phyloP scores from a whole-genome alignment of 306 rosid species.

The Trifolium repens region DNA sequence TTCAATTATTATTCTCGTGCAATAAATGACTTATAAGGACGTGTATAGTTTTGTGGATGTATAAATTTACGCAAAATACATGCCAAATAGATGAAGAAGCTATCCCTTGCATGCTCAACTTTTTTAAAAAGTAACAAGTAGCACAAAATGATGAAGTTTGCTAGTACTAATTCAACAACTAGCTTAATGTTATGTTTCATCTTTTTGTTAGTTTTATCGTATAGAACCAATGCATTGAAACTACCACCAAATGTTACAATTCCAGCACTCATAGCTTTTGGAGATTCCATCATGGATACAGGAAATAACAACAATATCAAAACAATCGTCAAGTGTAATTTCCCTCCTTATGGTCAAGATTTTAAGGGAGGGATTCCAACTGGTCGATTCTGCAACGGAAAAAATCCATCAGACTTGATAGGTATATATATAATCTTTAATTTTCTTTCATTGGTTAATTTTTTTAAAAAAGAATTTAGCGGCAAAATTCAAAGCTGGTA shows the following conservation, averaged over 20 bases:
- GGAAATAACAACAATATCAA: slow-evolving; percentile 64
- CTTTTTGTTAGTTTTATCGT: slow-evolving; percentile 30
- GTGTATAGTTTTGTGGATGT: slow-evolving; percentile 1
- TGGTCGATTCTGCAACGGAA: slow-evolving; percentile 56
- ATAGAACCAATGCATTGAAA: slow-evolving; percentile 33
- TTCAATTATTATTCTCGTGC: background rate
- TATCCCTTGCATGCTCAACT: background rate
- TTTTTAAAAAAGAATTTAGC: too few relatives aligned
- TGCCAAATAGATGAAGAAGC: background rate
- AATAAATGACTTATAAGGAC: background rate
- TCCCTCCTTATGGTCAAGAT: slow-evolving; percentile 54
- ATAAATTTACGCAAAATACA: background rate
- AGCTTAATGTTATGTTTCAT: slow-evolving; percentile 23
- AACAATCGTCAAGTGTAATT: slow-evolving; percentile 46
- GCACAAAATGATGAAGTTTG: background rate
- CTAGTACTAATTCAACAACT: background rate
- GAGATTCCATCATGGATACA: slow-evolving; percentile 82
- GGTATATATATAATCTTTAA: slow-evolving; percentile 29
- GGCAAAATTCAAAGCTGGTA: too few relatives aligned
- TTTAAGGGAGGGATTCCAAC: slow-evolving; percentile 52
- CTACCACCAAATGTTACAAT: slow-evolving; percentile 49
- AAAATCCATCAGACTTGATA: slow-evolving; percentile 44
- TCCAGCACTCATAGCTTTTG: slow-evolving; percentile 72
- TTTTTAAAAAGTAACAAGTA: background rate
- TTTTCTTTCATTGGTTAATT: background rate